phyloP scores from a whole-genome alignment of 2,329 filamentous ascomycete species.

The Parastagonospora avenae region DNA sequence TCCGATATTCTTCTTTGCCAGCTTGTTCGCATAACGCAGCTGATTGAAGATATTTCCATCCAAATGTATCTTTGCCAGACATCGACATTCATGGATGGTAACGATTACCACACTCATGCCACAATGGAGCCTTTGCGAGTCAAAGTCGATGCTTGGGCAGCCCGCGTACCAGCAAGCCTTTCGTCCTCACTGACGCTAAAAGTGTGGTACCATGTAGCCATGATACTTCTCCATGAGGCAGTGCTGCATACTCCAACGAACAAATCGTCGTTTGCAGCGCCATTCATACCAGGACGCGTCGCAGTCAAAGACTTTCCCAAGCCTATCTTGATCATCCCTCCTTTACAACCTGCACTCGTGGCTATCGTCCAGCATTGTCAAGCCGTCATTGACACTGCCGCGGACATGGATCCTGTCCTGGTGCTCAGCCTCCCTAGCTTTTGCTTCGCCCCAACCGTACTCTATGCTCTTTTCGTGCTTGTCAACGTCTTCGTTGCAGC shows the following conservation, averaged over 20 bases:
- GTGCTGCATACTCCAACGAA: constrained; percentile 34
- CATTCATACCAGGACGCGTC: constrained; percentile 32
- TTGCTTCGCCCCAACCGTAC: constrained; percentile 27
- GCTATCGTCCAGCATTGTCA: constrained; percentile 28
- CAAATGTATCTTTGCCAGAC: constrained; percentile 25
- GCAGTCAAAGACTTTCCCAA: constrained; percentile 32
- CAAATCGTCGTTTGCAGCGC: constrained; percentile 30
- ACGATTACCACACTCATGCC: constrained; percentile 23
- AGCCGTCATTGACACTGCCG: constrained; percentile 23
- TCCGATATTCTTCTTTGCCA: constrained; percentile 31
- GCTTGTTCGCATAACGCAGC: constrained; percentile 26
- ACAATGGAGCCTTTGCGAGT: constrained; percentile 19
- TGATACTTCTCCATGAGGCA: constrained; percentile 29
- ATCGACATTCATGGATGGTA: constrained; percentile 23
- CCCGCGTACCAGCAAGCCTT: constrained; percentile 25
- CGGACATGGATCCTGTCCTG: constrained; percentile 28
- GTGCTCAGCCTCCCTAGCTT: constrained; percentile 30
- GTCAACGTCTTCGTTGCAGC: constrained; percentile 28
- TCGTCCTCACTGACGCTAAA: constrained; percentile 26
- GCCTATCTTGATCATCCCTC: constrained; percentile 20
- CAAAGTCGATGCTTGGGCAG: constrained; percentile 30
- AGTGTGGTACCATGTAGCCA: constrained; percentile 30
- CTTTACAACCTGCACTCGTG: constrained; percentile 20
- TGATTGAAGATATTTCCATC: constrained; percentile 28
- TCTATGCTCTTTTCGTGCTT: constrained; percentile 32